A percentile compares a stretch with the other conserved stretches of the same genome.
Conservation (phyloP, 306 rosid species). For the Notholithocarpus densiflorus region DNA sequence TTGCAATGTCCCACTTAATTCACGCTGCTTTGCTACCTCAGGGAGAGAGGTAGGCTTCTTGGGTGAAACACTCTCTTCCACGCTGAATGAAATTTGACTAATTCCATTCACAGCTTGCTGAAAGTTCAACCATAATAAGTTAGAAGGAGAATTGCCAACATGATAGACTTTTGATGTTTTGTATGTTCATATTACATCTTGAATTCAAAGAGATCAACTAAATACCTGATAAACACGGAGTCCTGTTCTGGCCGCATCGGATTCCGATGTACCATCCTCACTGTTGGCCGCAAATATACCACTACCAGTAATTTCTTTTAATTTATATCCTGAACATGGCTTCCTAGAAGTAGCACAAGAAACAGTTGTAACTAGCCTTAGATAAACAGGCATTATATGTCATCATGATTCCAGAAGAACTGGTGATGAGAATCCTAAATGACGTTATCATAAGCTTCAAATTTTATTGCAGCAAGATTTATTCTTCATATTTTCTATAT, state of each 20-base stretch:
- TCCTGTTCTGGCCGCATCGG: constrained; percentile 46
- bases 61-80: constrained; percentile 58
- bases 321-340: constrained; percentile 58
- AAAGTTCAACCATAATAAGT: background rate
- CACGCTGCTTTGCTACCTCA: constrained; percentile 95
- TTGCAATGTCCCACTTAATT: constrained; percentile 70
- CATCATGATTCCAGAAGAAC: background rate
- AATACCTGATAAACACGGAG: constrained; percentile 67
- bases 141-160: background rate
- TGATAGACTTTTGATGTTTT: background rate
- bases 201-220: background rate
- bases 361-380: background rate
- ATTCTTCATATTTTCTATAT: background rate
- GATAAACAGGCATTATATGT: background rate
- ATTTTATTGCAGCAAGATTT: background rate
- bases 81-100: constrained; percentile 76
- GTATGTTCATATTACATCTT: background rate
- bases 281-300: constrained; percentile 56
- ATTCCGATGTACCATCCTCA: constrained; percentile 40
- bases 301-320: constrained; percentile 70
- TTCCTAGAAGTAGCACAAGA: constrained; percentile 51
- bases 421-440: background rate
- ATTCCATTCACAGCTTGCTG: constrained; percentile 70
- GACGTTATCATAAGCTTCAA: background rate
- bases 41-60: constrained; percentile 66